phyloP scores from a whole-genome alignment of 2,329 filamentous ascomycete genomes.

The Phialocephala subalpina region DNA sequence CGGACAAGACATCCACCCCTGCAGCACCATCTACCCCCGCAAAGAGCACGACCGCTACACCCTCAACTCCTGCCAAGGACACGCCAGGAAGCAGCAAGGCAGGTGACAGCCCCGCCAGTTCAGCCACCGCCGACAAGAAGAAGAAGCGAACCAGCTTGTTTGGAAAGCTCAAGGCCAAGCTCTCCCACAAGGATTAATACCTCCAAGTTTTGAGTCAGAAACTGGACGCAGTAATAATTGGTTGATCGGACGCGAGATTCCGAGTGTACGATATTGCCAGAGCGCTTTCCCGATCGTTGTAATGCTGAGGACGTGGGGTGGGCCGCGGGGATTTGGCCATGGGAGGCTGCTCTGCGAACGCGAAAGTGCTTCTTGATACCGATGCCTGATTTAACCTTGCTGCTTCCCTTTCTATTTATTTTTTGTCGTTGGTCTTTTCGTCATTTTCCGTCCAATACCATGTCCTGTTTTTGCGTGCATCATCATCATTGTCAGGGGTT shows the following conservation, averaged over 20 bases:
- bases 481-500: slow-evolving; percentile 11
- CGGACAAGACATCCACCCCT: slow-evolving; percentile 27
- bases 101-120: slow-evolving; percentile 35
- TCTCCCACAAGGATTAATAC: slow-evolving; percentile 45
- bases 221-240: slow-evolving; percentile 24
- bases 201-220: slow-evolving; percentile 8
- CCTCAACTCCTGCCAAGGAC: slow-evolving; percentile 34
- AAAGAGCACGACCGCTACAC: slow-evolving; percentile 28
- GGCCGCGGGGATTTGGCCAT: neutral
- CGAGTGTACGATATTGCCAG: slow-evolving; percentile 39
- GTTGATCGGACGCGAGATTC: slow-evolving; percentile 20
- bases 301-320: slow-evolving; percentile 21
- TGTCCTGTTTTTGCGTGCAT: slow-evolving; percentile 24
- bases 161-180: slow-evolving; percentile 60
- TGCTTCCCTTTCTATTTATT: slow-evolving; percentile 11
- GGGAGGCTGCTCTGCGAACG: slow-evolving; percentile 7
- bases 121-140: slow-evolving; percentile 43
- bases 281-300: slow-evolving; percentile 14
- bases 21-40: slow-evolving; percentile 32
- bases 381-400: slow-evolving; percentile 21
- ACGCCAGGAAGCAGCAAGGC: slow-evolving; percentile 38
- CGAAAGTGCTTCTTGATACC: slow-evolving; percentile 27
- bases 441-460: slow-evolving; percentile 28
- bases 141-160: slow-evolving; percentile 48
- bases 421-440: slow-evolving; percentile 12